Percentiles rank a stretch among this genome's conserved stretches.
These are phyloP conservation scores for Dipteronia sinensis DNA, from an alignment of 345 rosid genomes.

Conservation along the genomic window DNA sequence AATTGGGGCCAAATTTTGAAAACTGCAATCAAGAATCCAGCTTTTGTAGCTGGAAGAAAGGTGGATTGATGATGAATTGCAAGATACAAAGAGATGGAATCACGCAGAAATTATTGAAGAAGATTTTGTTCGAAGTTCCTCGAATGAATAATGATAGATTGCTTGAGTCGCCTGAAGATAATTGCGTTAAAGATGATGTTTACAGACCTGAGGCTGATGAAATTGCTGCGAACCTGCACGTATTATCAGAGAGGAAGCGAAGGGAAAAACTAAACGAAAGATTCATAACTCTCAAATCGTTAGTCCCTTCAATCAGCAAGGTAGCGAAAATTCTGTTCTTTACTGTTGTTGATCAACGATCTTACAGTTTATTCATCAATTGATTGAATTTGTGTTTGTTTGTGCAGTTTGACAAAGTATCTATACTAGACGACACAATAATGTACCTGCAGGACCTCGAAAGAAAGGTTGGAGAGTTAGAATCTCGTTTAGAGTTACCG, in stretches of 20 bases:
- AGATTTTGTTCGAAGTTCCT: slow-evolving; percentile 74
- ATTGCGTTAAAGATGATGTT: slow-evolving; percentile 32
- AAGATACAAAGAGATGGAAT: slow-evolving; percentile 26
- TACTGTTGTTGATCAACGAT: neutral
- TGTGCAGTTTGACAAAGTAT: slow-evolving; percentile 68
- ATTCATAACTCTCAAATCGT: slow-evolving; percentile 60
- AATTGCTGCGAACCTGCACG: slow-evolving; percentile 34
- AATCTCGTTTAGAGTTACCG: slow-evolving; percentile 39
- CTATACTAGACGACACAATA: slow-evolving; percentile 82
- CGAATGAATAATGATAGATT: slow-evolving; percentile 44
- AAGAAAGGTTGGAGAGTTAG: slow-evolving; percentile 67
- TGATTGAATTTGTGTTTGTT: slow-evolving; percentile 10
- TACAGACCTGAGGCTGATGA: slow-evolving; percentile 56
- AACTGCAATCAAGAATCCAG: slow-evolving; percentile 56
- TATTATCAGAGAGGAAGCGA: slow-evolving; percentile 48
- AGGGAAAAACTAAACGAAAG: slow-evolving; percentile 58
- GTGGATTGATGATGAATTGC: slow-evolving; percentile 22
- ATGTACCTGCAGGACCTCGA: slow-evolving; percentile 68
- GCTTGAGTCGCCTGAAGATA: slow-evolving; percentile 42
- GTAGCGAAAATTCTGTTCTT: slow-evolving; percentile 38
- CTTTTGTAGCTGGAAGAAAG: slow-evolving; percentile 64
- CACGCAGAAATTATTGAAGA: slow-evolving; percentile 70
- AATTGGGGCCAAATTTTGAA: slow-evolving; percentile 49
- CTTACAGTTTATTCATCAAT: neutral
- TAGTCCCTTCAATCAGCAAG: slow-evolving; percentile 71